Base-by-base conservation (phyloP, 2,329 filamentous ascomycete genomes). In the Periconia sp. region DNA sequence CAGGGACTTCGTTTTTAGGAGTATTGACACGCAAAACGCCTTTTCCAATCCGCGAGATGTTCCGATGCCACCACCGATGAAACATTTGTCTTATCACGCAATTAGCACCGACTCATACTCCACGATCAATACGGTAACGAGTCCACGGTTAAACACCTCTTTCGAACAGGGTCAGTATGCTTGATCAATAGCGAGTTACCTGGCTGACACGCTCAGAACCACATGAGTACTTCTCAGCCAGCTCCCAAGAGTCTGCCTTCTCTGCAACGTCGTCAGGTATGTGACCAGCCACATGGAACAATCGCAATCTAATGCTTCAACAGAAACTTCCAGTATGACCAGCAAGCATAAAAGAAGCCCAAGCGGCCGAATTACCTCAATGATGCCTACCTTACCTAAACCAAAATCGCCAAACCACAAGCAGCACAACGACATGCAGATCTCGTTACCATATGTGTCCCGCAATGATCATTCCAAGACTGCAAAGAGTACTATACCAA, bases 31-130 rank as follows among this genome's bases (percentile, higher is more conserved):
- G n/a, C n/a, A n/a, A n/a, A n/a, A n/a, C n/a, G 36, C 40, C 9
- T 46, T 50, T 33, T 50, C 54, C 29, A 30, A 64, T 48, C 38
- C 40, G 18, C 24, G 37, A 13, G 25, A 34, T 4, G 32, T 40
- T n/a, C 37, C 43, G 11, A 15, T 35, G 23, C 42, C 36, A 26
- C 43, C 32, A 10, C 22, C 36, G 8, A 18, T 32, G 19, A 40
- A 28, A 29, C 32, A 15, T 12, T 33, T 9, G 18, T 26, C 6
- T 4, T 23, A 35, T 16, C 36, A 29, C 24, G 9, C 36, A 25
- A 17, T n/a, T 30, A 22, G 15, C 25, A 21, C 34, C n/a, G 25
- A 32, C 17, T 33, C 43, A 28, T 21, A 40, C 29, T 19, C 43
- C 4, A 23, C 19, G 12, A 12, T 23, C 11, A 38, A 13, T 9